Evolutionary conservation across 345 rosid genomes (phyloP).

Genomic region (Ceriops zippeliana): DNA sequence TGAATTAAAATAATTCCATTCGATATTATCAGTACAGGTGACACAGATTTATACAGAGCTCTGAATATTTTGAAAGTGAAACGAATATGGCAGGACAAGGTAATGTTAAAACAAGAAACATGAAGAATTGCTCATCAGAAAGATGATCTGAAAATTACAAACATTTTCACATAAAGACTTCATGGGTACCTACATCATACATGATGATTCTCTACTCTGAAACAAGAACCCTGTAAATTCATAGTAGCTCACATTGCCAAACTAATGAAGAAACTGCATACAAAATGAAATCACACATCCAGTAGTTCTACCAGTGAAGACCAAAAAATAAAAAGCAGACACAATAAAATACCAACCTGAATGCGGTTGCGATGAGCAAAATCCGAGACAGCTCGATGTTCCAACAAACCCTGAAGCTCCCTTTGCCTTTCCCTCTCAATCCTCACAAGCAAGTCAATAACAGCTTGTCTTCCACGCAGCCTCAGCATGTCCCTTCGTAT

Average conservation of each 20-base stretch:
- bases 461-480: slow-evolving; percentile 90
- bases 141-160: too few species aligned
- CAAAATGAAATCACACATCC: neutral
- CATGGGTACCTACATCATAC: neutral
- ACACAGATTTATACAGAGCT: too few species aligned
- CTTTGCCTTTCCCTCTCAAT: slow-evolving; percentile 84
- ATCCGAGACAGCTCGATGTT: slow-evolving; percentile 96
- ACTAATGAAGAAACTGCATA: neutral
- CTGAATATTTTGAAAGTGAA: too few species aligned
- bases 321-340: slow-evolving; percentile 5
- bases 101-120: too few species aligned
- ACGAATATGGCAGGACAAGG: too few species aligned
- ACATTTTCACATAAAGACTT: too few species aligned
- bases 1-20: neutral
- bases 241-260: neutral
- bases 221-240: neutral
- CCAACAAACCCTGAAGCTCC: slow-evolving; percentile 86
- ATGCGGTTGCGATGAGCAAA: slow-evolving; percentile 98
- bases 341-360: slow-evolving; percentile 55
- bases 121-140: too few species aligned
- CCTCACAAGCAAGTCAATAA: slow-evolving; percentile 80
- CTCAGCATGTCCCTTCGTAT: slow-evolving; percentile 68
- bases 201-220: neutral
- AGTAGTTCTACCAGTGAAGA: neutral
- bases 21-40: neutral